These are phyloP conservation scores for Fusarium cicatricum DNA, from an alignment of 2,329 filamentous ascomycete genomes.

Conservation along the genomic window DNA sequence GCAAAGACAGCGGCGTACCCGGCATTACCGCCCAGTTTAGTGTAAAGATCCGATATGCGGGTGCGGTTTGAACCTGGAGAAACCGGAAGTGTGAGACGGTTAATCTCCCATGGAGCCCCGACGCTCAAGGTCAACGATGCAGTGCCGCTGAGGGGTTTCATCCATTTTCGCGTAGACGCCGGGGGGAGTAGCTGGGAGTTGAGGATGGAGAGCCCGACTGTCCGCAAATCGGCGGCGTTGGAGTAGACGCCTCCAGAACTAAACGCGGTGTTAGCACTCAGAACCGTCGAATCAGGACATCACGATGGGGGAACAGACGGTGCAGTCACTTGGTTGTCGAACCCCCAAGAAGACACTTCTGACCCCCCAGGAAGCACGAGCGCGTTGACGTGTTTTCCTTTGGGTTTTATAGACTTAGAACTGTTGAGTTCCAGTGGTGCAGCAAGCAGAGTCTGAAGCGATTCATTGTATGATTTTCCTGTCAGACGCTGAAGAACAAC, in stretches of 20 bases:
- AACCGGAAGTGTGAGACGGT: slow-evolving; percentile 19
- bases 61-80: slow-evolving; percentile 30
- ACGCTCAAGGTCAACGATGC: slow-evolving; percentile 17
- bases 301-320: not conserved
- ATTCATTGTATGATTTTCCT: not conserved
- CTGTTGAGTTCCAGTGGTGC: not conserved
- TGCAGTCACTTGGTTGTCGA: slow-evolving; percentile 3
- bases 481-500: slow-evolving; percentile 12
- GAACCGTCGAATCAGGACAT: no score
- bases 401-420: not conserved
- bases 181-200: slow-evolving; percentile 21
- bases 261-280: not conserved
- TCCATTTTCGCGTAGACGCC: slow-evolving; percentile 20
- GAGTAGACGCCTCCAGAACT: slow-evolving; percentile 6
- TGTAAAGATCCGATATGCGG: slow-evolving; percentile 42
- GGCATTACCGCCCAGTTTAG: slow-evolving; percentile 39
- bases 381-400: not conserved
- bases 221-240: not conserved
- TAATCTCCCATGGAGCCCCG: slow-evolving; percentile 36
- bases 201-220: slow-evolving; percentile 31
- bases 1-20: slow-evolving; percentile 41
- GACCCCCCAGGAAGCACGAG: not conserved
- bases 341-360: not conserved
- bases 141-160: slow-evolving; percentile 28
- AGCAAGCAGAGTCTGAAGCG: not conserved